Conservation (phyloP, 345 rosid species). For the Erucastrum elatum region DNA sequence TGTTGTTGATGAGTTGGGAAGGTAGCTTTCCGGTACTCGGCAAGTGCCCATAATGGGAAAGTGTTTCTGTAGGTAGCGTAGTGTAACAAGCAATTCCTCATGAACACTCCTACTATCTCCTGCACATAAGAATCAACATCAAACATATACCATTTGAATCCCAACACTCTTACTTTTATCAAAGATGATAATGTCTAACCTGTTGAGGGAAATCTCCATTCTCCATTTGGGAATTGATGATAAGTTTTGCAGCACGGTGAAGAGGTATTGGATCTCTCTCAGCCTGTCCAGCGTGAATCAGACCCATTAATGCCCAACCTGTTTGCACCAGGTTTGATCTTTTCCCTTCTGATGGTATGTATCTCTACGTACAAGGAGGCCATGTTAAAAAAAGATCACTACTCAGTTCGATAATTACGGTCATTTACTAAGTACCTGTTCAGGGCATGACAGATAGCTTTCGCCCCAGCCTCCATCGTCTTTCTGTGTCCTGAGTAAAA, state of each 20-base stretch:
- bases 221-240: constrained; percentile 64
- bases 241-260: constrained; percentile 57
- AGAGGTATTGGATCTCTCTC: constrained; percentile 61
- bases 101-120: constrained; percentile 67
- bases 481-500: constrained; percentile 43
- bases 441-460: constrained; percentile 39
- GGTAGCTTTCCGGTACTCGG: constrained; percentile 47
- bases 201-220: constrained; percentile 75
- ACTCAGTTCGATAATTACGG: background rate
- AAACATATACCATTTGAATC: background rate
- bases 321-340: constrained; percentile 42
- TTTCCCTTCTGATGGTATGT: constrained; percentile 35
- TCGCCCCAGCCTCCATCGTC: constrained; percentile 62
- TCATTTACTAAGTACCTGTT: constrained; percentile 20
- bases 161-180: background rate
- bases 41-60: constrained; percentile 68
- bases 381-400: background rate
- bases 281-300: constrained; percentile 48
- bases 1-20: background rate
- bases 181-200: constrained; percentile 35
- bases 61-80: constrained; percentile 68
- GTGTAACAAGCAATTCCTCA: constrained; percentile 65
- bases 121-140: constrained; percentile 20
- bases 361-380: constrained; percentile 20
- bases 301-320: constrained; percentile 41